Percentiles rank a stretch among this genome's conserved stretches.
These are phyloP conservation scores for Claviceps sp. DNA, from an alignment of 2,329 filamentous ascomycete species.

Conservation along the genomic window DNA sequence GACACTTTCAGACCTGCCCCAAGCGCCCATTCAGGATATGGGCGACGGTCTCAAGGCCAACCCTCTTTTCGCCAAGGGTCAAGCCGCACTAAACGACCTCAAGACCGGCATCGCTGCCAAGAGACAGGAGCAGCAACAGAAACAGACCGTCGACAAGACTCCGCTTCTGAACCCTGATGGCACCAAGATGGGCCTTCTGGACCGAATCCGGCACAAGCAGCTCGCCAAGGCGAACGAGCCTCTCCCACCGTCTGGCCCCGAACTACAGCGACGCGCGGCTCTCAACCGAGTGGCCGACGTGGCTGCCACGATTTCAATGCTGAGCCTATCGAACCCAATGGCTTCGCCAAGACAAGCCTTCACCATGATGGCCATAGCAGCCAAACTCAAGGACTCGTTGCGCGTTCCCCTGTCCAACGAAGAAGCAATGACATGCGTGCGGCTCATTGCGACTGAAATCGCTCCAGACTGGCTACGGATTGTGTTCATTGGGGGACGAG, in stretches of 20 bases:
- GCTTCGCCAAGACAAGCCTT: constrained; percentile 49
- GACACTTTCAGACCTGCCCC: constrained; percentile 37
- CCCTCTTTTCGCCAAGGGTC: constrained; percentile 50
- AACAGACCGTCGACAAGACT: constrained; percentile 15
- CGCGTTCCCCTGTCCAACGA: constrained; percentile 39
- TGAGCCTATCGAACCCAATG: constrained; percentile 38
- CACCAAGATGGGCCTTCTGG: constrained; percentile 54
- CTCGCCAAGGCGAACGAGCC: constrained; percentile 41
- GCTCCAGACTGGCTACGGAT: constrained; percentile 44
- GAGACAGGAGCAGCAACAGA: constrained; percentile 32
- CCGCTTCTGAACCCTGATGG: constrained; percentile 28
- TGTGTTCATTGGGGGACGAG: constrained; percentile 36
- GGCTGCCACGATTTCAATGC: constrained; percentile 51
- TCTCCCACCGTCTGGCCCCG: constrained; percentile 40
- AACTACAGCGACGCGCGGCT: constrained; percentile 49
- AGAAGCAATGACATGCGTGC: constrained; percentile 36
- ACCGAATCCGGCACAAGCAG: constrained; percentile 63
- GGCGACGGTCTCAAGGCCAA: constrained; percentile 29
- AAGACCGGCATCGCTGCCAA: constrained; percentile 45
- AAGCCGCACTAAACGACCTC: constrained; percentile 54
- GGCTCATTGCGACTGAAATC: constrained; percentile 39
- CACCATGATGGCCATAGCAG: constrained; percentile 47
- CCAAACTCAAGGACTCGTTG: constrained; percentile 56
- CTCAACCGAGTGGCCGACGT: constrained; percentile 57
- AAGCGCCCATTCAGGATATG: constrained; percentile 22